Percentiles rank a stretch among this genome's conserved stretches.
These are phyloP conservation scores for Rutidosis leptorrhynchoides DNA, from an alignment of 129 eudicot genomes.

Conservation along the genomic window DNA sequence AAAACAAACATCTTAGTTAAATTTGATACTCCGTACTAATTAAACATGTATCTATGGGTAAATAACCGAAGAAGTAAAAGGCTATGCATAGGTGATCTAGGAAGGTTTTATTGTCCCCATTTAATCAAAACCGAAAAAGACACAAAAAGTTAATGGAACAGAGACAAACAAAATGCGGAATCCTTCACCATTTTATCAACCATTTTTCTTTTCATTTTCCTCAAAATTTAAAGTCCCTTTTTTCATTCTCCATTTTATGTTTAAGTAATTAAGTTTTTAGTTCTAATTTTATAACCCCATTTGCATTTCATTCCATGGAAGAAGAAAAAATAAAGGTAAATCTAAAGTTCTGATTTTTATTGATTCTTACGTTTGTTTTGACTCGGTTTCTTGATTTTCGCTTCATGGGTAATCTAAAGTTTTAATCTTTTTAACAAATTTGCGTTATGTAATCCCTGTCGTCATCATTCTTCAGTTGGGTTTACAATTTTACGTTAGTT, in stretches of 20 bases:
- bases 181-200: conserved; percentile 16
- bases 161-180: conserved; percentile 5
- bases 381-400: conserved; percentile 1
- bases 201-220: neutral
- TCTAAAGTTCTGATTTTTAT: too few relatives aligned
- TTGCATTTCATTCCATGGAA: neutral
- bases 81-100: conserved; percentile 20
- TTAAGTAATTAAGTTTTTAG: too few relatives aligned
- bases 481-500: conserved; percentile 24
- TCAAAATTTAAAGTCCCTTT: conserved; percentile 1
- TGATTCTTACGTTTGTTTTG: neutral
- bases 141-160: conserved; percentile 37
- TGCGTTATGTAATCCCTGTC: conserved; percentile 27
- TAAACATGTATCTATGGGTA: neutral
- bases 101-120: conserved; percentile 36
- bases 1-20: neutral
- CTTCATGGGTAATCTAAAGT: conserved; percentile 16
- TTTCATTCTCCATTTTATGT: conserved; percentile 10
- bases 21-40: neutral
- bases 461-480: conserved; percentile 34
- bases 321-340: neutral
- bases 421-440: neutral
- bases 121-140: conserved; percentile 26
- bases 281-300: neutral
- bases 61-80: conserved; percentile 21